Percentiles rank a stretch among this genome's conserved stretches.
These are phyloP conservation scores for Venturiaceae sp. DNA, from an alignment of 2,329 filamentous ascomycete genomes.

Conservation along the genomic window DNA sequence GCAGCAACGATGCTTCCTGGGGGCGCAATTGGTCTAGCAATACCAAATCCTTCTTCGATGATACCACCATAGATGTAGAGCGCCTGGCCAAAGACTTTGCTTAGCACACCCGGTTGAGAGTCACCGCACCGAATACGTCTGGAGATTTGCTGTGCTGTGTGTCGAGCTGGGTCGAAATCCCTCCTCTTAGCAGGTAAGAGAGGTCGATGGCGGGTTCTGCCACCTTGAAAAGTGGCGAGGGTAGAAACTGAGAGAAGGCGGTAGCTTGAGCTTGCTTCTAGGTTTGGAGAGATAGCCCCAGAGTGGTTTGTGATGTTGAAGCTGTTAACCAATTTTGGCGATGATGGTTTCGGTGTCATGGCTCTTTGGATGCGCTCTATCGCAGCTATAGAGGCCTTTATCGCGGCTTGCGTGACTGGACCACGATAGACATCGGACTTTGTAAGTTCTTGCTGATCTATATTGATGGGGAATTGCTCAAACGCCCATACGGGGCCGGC, in stretches of 20 bases:
- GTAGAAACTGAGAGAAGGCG: conserved; percentile 21
- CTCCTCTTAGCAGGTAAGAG: conserved; percentile 29
- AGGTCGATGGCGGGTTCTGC: conserved; percentile 25
- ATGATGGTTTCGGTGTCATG: conserved; percentile 6
- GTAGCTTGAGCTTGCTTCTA: conserved; percentile 19
- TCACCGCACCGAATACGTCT: conserved; percentile 31
- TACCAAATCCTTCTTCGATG: conserved; percentile 21
- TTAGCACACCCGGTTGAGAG: conserved; percentile 32
- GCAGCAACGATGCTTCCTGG: conserved; percentile 23
- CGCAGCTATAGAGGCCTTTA: conserved; percentile 26
- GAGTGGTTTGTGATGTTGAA: neutral
- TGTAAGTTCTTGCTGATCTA: conserved; percentile 28
- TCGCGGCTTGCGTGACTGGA: conserved; percentile 27
- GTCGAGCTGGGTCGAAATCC: conserved; percentile 25
- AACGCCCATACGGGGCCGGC: conserved; percentile 36
- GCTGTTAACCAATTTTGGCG: neutral
- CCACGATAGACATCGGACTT: conserved; percentile 33
- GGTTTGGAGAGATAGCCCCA: neutral
- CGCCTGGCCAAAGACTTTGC: conserved; percentile 24
- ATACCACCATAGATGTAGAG: conserved; percentile 33
- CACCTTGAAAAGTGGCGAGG: conserved; percentile 28
- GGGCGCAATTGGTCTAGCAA: conserved; percentile 9
- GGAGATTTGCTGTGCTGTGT: conserved; percentile 28
- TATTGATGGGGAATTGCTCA: conserved; percentile 32
- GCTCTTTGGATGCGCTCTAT: conserved; percentile 25